A percentile compares a stretch with the other conserved stretches of the same genome.
These are phyloP conservation scores for Coniochaeta prunicola DNA, from an alignment of 2,329 filamentous ascomycete species.

Conservation along the genomic window DNA sequence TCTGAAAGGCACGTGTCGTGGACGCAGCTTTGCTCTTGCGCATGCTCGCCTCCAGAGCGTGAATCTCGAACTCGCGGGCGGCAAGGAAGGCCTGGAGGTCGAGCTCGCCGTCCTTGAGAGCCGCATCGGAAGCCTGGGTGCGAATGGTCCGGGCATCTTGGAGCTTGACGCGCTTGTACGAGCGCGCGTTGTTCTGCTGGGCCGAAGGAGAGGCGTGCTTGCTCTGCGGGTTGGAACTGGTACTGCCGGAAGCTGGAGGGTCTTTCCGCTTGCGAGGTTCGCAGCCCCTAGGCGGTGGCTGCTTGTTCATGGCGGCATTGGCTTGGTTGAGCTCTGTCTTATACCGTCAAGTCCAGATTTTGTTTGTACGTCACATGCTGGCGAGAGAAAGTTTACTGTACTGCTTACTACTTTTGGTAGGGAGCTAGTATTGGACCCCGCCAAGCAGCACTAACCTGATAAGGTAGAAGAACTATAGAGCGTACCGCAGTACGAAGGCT, in stretches of 20 bases:
- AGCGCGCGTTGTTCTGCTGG: conserved; percentile 13
- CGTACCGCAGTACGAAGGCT: no score
- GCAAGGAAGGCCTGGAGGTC: conserved; percentile 79
- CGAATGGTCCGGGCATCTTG: conserved; percentile 41
- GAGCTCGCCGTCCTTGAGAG: conserved; percentile 66
- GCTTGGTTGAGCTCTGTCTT: background rate
- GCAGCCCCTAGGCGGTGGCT: background rate
- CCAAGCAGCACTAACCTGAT: no score
- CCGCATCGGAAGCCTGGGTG: conserved; percentile 41
- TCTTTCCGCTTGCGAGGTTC: conserved; percentile 5
- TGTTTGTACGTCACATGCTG: no score
- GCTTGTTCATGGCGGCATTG: conserved; percentile 3
- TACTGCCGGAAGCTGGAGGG: background rate
- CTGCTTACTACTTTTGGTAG: no score
- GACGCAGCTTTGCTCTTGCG: conserved; percentile 56
- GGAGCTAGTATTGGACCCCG: no score
- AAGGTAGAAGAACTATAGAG: no score
- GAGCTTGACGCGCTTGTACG: conserved; percentile 37
- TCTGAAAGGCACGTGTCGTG: conserved; percentile 76
- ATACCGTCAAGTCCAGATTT: background rate
- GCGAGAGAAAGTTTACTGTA: no score
- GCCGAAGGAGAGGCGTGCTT: background rate
- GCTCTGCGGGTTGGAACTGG: background rate
- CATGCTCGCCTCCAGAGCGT: conserved; percentile 77
- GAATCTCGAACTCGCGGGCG: conserved; percentile 84